phyloP scores from a whole-genome alignment of 2,329 filamentous ascomycete species.

The Acephala macrosclerotiorum region DNA sequence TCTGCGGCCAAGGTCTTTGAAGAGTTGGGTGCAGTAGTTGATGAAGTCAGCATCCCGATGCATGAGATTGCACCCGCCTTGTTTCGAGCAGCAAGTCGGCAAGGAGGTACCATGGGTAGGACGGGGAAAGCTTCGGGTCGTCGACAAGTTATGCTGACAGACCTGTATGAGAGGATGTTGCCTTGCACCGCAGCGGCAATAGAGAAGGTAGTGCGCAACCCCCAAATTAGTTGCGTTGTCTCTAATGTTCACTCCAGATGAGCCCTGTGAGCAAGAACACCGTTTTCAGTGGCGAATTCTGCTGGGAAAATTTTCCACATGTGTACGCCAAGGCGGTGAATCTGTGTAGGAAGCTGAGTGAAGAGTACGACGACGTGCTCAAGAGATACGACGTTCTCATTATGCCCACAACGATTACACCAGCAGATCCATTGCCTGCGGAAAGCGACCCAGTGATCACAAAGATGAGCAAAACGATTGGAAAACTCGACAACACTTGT shows the following conservation, averaged over 20 bases:
- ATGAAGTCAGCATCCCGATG: slow-evolving; percentile 58
- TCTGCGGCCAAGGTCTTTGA: slow-evolving; percentile 50
- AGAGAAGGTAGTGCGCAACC: slow-evolving; percentile 23
- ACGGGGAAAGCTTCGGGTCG: slow-evolving; percentile 30
- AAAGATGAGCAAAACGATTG: slow-evolving; percentile 58
- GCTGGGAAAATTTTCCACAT: slow-evolving; percentile 48
- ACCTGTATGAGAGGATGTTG: slow-evolving; percentile 33
- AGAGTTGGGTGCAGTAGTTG: slow-evolving; percentile 56
- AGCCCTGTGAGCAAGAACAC: slow-evolving; percentile 31
- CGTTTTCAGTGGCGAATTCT: slow-evolving; percentile 29
- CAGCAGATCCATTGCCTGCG: slow-evolving; percentile 51
- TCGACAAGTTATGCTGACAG: slow-evolving; percentile 33
- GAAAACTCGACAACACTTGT: slow-evolving; percentile 62
- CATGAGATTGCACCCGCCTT: slow-evolving; percentile 44
- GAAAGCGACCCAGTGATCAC: slow-evolving; percentile 46
- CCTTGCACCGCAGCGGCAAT: slow-evolving; percentile 29
- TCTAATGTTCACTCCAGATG: slow-evolving; percentile 20
- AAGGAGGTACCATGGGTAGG: slow-evolving; percentile 30
- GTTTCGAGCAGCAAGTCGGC: slow-evolving; percentile 27
- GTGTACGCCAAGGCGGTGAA: slow-evolving; percentile 57
- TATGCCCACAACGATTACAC: slow-evolving; percentile 56
- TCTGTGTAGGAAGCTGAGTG: slow-evolving; percentile 52
- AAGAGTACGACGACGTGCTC: slow-evolving; percentile 53
- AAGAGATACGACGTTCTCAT: slow-evolving; percentile 53
- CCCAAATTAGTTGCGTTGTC: background rate